phyloP scores from a whole-genome alignment of 2,329 filamentous ascomycete genomes.

The Microdochium paspali region DNA sequence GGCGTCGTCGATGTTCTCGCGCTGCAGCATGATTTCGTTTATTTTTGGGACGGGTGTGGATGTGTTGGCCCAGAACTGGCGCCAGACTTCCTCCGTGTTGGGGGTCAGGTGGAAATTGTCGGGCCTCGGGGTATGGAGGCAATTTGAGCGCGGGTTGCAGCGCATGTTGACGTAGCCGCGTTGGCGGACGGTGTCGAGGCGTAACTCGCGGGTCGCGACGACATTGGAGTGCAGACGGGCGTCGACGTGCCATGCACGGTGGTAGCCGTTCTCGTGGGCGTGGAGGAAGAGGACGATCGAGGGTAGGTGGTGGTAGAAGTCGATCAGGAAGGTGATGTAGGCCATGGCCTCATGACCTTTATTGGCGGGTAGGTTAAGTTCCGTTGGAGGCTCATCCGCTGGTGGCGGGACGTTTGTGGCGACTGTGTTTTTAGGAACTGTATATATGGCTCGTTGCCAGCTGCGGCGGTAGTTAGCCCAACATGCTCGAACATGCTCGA shows the following conservation, averaged over 20 bases:
- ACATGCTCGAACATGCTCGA: no score
- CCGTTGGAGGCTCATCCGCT: constrained; percentile 1
- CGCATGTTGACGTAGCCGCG: constrained; percentile 52
- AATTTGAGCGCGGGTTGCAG: constrained; percentile 22
- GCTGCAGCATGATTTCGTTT: not conserved
- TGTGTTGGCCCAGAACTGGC: constrained; percentile 9
- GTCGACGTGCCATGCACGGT: constrained; percentile 39
- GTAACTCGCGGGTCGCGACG: constrained; percentile 39
- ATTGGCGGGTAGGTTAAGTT: constrained; percentile 12
- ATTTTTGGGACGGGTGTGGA: constrained; percentile 18
- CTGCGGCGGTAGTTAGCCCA: no score
- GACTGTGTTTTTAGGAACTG: not conserved
- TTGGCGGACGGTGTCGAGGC: constrained; percentile 37
- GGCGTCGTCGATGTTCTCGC: not conserved
- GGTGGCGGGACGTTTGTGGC: not conserved
- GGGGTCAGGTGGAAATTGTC: constrained; percentile 14
- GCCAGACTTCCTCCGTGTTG: constrained; percentile 7
- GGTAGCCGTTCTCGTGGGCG: constrained; percentile 43
- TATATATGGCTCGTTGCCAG: not conserved
- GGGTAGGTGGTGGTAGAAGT: constrained; percentile 48
- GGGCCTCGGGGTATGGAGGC: constrained; percentile 11
- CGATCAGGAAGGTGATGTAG: constrained; percentile 53
- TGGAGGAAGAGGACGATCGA: constrained; percentile 53
- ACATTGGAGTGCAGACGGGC: constrained; percentile 11
- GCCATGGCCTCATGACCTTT: constrained; percentile 51